These are phyloP conservation scores for Setaria italica DNA, from an alignment of 202 grass and related monocot species.

Conservation along the genomic window DNA sequence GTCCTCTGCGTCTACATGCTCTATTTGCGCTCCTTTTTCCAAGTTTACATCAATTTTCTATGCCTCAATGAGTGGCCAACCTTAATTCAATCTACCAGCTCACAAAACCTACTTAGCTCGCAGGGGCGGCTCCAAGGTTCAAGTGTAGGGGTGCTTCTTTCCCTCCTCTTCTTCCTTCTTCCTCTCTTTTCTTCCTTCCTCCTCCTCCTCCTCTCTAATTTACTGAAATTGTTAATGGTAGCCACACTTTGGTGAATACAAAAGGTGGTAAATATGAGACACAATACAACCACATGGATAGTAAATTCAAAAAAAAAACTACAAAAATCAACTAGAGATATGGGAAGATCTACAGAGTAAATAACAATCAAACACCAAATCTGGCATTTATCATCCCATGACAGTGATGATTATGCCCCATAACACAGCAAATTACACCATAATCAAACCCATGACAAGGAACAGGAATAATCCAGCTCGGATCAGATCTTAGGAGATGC, in stretches of 20 bases:
- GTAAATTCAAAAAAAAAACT: background rate
- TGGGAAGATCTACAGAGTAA: background rate
- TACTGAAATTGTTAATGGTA: background rate
- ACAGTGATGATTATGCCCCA: background rate
- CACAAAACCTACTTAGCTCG: too few relatives aligned
- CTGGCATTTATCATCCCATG: background rate
- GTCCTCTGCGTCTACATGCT: too few relatives aligned
- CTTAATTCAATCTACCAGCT: too few relatives aligned
- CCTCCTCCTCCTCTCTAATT: background rate
- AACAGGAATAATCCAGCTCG: background rate
- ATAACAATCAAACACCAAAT: background rate
- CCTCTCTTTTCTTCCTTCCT: too few relatives aligned
- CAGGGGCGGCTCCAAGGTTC: too few relatives aligned
- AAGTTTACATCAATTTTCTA: too few relatives aligned
- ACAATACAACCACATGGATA: background rate
- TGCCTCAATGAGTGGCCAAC: too few relatives aligned
- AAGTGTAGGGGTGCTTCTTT: too few relatives aligned
- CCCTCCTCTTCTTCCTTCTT: too few relatives aligned
- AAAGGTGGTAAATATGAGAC: background rate
- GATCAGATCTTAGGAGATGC: background rate
- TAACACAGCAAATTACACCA: background rate
- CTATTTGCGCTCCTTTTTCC: too few relatives aligned
- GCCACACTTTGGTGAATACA: background rate
- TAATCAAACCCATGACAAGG: background rate
- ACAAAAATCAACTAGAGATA: background rate